These are phyloP conservation scores for Scedosporium dehoogii DNA, from an alignment of 2,329 filamentous ascomycete species.

Conservation along the genomic window DNA sequence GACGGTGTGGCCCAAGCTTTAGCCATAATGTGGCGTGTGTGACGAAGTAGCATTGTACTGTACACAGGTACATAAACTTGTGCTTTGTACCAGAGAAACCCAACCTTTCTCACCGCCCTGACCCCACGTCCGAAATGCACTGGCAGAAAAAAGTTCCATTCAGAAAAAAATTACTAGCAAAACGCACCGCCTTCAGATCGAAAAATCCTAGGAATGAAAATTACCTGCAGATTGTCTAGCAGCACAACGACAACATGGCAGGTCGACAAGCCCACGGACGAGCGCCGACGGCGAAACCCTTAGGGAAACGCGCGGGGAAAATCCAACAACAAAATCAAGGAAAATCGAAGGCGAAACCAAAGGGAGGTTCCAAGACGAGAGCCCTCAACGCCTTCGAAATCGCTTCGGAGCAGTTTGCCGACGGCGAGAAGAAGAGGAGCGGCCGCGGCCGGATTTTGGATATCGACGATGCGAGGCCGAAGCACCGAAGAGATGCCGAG, in stretches of 20 bases:
- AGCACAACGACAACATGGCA: conserved; percentile 32
- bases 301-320: conserved; percentile 22
- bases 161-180: not conserved
- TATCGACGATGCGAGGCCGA: conserved; percentile 20
- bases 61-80: no score
- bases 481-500: conserved; percentile 15
- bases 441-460: conserved; percentile 43
- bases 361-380: conserved; percentile 30
- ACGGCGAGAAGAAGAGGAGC: conserved; percentile 31
- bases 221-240: not conserved
- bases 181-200: not conserved
- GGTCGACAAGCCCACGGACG: conserved; percentile 50
- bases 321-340: not conserved
- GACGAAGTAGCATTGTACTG: conserved; percentile 4
- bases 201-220: conserved; percentile 1
- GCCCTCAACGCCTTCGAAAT: conserved; percentile 49
- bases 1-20: not conserved
- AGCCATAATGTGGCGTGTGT: not conserved
- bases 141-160: conserved; percentile 12
- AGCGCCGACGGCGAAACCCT: conserved; percentile 31
- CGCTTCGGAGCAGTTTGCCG: conserved; percentile 41
- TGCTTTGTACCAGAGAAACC: conserved; percentile 5
- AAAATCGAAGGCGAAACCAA: conserved; percentile 25
- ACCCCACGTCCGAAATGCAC: conserved; percentile 4
- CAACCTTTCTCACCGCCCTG: conserved; percentile 11